Conservation (phyloP, 192 early-diverging fungal species). For the Mortierella antarctica region DNA sequence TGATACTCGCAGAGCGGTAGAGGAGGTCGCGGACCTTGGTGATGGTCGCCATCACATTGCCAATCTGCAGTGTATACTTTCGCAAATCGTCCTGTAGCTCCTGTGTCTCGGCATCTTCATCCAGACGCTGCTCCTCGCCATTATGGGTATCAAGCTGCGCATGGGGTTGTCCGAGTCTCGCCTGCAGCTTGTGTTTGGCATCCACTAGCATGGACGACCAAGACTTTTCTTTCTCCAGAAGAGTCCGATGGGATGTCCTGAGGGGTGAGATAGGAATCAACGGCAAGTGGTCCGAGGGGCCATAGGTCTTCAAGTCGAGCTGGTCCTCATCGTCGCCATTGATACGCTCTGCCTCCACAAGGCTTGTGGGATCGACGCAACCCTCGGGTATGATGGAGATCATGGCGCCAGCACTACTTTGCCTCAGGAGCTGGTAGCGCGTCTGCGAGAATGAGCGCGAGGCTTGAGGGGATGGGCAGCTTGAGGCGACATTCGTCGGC, state of each 20-base stretch:
- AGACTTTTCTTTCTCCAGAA: conserved; percentile 58
- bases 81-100: conserved; percentile 50
- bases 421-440: conserved; percentile 22
- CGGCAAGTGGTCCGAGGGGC: conserved; percentile 58
- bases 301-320: conserved; percentile 31
- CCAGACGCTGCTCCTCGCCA: conserved; percentile 1
- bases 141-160: conserved; percentile 7
- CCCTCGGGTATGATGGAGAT: conserved; percentile 59
- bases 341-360: conserved; percentile 60
- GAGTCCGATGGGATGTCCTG: conserved; percentile 52
- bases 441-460: conserved; percentile 31
- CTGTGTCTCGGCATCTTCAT: conserved; percentile 7
- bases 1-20: conserved; percentile 60
- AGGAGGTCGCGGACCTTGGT: conserved; percentile 61
- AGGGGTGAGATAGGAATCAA: conserved; percentile 66
- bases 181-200: conserved; percentile 22
- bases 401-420: conserved; percentile 18
- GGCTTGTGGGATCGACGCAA: conserved; percentile 61
- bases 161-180: conserved; percentile 22
- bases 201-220: conserved; percentile 34
- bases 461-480: conserved; percentile 25
- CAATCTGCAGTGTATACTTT: conserved; percentile 50
- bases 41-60: conserved; percentile 57
- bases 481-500: conserved; percentile 26
- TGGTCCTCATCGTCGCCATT: conserved; percentile 51